phyloP scores from a whole-genome alignment of 352 stramenopile species.

The Blastocystis sp. region DNA sequence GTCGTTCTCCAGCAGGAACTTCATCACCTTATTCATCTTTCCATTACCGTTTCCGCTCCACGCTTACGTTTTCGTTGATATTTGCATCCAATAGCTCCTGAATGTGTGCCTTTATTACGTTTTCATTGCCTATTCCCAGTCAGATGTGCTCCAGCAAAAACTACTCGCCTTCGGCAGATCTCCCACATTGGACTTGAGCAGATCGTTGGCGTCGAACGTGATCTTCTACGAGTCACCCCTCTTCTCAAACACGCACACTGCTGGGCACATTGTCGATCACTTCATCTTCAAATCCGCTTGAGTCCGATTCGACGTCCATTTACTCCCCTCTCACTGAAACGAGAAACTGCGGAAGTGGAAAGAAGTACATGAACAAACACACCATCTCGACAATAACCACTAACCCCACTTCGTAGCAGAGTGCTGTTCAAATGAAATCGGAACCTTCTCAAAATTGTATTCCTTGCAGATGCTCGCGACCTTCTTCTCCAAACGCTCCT shows the following conservation, averaged over 20 bases:
- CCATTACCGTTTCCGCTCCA: neutral
- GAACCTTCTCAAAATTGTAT: conserved; percentile 2
- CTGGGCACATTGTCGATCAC: neutral
- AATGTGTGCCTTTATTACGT: neutral
- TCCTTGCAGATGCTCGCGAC: conserved; percentile 29
- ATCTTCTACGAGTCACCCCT: neutral
- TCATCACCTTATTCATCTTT: conserved; percentile 35
- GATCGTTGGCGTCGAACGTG: neutral
- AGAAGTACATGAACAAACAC: neutral
- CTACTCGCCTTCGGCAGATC: neutral
- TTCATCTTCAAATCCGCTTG: conserved; percentile 46
- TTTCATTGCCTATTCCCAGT: conserved; percentile 1
- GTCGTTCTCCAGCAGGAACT: conserved; percentile 35
- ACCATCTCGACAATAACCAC: neutral
- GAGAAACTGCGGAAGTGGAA: too few relatives aligned
- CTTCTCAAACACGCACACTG: neutral
- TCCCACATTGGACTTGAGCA: neutral
- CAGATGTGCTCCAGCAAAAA: neutral
- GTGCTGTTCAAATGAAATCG: conserved; percentile 48
- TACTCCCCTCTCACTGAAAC: neutral
- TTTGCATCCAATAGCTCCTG: conserved; percentile 35
- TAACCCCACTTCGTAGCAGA: neutral
- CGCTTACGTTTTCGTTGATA: conserved; percentile 9
- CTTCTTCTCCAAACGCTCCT: conserved; percentile 73
- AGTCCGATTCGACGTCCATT: conserved; percentile 11